A percentile compares a stretch with the other conserved stretches of the same genome.
These are phyloP conservation scores for Candida wancherniae DNA, from an alignment of 805 yeast genomes.

Conservation along the genomic window DNA sequence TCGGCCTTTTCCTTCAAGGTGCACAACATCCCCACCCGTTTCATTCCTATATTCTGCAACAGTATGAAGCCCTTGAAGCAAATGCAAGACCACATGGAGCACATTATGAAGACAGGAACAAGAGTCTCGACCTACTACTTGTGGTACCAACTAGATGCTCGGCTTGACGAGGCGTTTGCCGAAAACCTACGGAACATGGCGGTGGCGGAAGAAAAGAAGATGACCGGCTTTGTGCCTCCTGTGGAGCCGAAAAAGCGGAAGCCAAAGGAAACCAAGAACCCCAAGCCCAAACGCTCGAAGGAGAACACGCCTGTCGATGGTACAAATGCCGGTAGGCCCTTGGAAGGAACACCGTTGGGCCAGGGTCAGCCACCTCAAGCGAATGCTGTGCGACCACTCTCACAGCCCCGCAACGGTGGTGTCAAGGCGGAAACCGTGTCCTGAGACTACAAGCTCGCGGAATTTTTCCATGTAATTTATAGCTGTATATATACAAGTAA, in stretches of 20 bases:
- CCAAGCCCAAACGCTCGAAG: constrained; percentile 17
- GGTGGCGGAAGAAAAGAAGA: constrained; percentile 48
- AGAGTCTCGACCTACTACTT: constrained; percentile 58
- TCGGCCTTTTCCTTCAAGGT: constrained; percentile 67
- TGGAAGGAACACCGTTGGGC: too few species aligned
- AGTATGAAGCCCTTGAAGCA: constrained; percentile 56
- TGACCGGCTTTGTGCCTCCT: constrained; percentile 30
- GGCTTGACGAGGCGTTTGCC: constrained; percentile 60
- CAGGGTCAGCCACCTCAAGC: too few species aligned
- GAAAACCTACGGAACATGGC: constrained; percentile 59
- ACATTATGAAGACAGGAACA: constrained; percentile 53
- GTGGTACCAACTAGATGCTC: constrained; percentile 83
- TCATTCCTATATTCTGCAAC: constrained; percentile 58
- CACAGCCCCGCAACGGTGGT: too few species aligned
- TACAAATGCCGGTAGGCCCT: too few species aligned
- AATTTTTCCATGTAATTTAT: neutral
- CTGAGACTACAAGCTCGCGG: neutral
- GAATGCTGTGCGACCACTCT: too few species aligned
- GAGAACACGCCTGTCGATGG: constrained; percentile 5
- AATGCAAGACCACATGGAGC: constrained; percentile 59
- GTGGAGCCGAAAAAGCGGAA: constrained; percentile 30
- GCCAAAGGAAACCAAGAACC: constrained; percentile 22
- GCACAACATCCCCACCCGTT: constrained; percentile 59
- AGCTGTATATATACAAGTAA: constrained; percentile 5
- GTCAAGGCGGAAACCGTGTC: too few species aligned